Evolutionary conservation across 768 basidiomycete genomes (phyloP), one percentile per base, ranked within the genome.

Genomic region (Amanita thiersii): DNA sequence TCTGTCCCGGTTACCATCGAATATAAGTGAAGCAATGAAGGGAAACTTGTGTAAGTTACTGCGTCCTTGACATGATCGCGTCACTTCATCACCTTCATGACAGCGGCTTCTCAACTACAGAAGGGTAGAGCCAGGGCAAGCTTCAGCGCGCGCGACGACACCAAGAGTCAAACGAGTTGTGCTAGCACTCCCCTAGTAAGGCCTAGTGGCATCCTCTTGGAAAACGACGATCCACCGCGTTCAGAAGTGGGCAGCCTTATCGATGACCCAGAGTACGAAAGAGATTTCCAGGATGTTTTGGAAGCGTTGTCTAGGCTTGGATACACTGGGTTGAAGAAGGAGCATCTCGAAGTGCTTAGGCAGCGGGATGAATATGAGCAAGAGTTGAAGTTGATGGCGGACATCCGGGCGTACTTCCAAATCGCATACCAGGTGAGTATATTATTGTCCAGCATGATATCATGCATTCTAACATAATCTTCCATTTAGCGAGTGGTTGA

Each of bases 361-460:
- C 50, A 52, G 3, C 40, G 49, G 6, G 61, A 67, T 50, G 51
- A 60, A 38, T 69, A 53, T 46, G 66, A 69, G 46, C 56, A 55
- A 14, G 69, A 68, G 52, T 48, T 72, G 28, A 44, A 50, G 9
- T 57, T 66, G 8, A 63, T 64, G 59, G 63, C 68, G 3, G 62
- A 69, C 43, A 62, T 65, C 5, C 49, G 59, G 6, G 66, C 67
- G n/a, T 69, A 70, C 48, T 70, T 65, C 56, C 61, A 67, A 48
- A 61, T 69, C 9, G 57, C 69, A 0, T 69, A 62, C 52, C 69
- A 69, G 55, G 69, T 57, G 7, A 10, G 47, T 33, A 4, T 18
- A n/a, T 37, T 35, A 1, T 32, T 26, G 21, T 11, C 9, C 30
- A 15, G 19, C 31, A 32, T 19, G 37, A 30, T 2, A 17, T 23